phyloP scores from a whole-genome alignment of 2,329 filamentous ascomycete species.

The Phyllosticta paracitricarpa region DNA sequence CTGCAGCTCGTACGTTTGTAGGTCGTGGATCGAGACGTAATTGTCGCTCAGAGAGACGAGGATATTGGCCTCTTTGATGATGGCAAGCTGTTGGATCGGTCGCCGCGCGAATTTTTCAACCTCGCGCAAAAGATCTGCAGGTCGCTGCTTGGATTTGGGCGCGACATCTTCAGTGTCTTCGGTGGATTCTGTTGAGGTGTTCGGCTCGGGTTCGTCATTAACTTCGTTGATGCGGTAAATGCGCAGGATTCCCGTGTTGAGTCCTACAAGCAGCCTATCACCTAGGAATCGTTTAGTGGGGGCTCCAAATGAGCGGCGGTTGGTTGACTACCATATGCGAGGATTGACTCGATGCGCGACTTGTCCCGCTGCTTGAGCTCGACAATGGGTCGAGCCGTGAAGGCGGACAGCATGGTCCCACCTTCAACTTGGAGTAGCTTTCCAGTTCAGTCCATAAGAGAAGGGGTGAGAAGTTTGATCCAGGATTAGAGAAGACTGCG shows the following conservation, averaged over 20 bases:
- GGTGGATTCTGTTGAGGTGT: constrained; percentile 26
- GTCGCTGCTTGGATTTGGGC: constrained; percentile 24
- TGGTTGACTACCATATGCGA: constrained; percentile 62
- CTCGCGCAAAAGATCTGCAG: constrained; percentile 80
- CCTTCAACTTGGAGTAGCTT: not conserved
- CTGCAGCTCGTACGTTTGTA: constrained; percentile 72
- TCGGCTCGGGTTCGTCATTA: constrained; percentile 31
- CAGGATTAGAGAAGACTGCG: not conserved
- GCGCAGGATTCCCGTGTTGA: constrained; percentile 79
- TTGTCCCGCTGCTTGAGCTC: constrained; percentile 95
- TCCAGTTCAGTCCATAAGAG: not conserved
- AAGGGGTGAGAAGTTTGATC: not conserved
- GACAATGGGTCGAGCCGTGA: constrained; percentile 90
- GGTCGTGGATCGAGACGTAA: constrained; percentile 80
- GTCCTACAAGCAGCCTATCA: constrained; percentile 81
- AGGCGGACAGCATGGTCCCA: constrained; percentile 81
- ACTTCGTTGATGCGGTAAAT: constrained; percentile 83
- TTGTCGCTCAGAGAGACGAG: constrained; percentile 87
- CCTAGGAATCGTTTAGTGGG: constrained; percentile 38
- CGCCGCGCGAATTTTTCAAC: constrained; percentile 88
- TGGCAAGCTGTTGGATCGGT: constrained; percentile 84
- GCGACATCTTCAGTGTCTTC: constrained; percentile 32
- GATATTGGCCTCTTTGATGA: constrained; percentile 89
- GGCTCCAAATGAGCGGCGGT: not conserved
- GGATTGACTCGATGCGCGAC: constrained; percentile 90